phyloP scores from a whole-genome alignment of 176 grass and related monocot species.

The Tuctoria greenei region DNA sequence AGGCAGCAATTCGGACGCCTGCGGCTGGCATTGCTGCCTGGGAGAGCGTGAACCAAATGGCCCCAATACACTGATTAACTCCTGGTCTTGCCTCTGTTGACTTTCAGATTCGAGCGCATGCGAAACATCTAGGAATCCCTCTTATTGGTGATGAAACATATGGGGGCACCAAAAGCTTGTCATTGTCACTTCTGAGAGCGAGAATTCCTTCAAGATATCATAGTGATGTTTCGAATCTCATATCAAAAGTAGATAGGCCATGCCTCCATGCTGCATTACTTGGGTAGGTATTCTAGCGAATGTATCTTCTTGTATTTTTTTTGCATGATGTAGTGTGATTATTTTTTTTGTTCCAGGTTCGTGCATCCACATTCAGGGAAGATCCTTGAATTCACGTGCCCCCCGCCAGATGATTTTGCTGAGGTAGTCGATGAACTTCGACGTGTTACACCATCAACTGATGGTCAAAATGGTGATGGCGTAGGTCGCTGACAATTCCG shows the following conservation, averaged over 20 bases:
- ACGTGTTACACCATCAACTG: constrained; percentile 16
- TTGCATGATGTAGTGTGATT: not conserved
- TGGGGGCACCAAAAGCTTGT: constrained; percentile 83
- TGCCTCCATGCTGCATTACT: constrained; percentile 88
- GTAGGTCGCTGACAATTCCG: not conserved
- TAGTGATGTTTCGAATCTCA: constrained; percentile 40
- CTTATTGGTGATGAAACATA: constrained; percentile 88
- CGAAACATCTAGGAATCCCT: constrained; percentile 77
- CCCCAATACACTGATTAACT: not conserved
- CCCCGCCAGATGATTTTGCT: constrained; percentile 73
- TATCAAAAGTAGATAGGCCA: constrained; percentile 77
- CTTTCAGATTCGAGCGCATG: constrained; percentile 83
- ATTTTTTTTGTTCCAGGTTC: constrained; percentile 52
- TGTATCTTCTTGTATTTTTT: constrained; percentile 14
- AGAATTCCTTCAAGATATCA: constrained; percentile 55
- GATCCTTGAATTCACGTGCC: constrained; percentile 63
- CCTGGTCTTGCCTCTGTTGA: not conserved
- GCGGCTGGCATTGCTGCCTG: too few species aligned
- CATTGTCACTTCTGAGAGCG: constrained; percentile 61
- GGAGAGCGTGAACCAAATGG: not conserved
- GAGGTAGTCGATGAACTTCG: constrained; percentile 52
- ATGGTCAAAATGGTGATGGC: not conserved
- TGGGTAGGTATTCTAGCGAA: constrained; percentile 50
- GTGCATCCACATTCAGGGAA: constrained; percentile 75
- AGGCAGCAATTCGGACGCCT: too few species aligned